A percentile compares a stretch with the other conserved stretches of the same genome.
These are phyloP conservation scores for Aspergillus niger DNA, from an alignment of 2,329 filamentous ascomycete species.

Conservation along the genomic window DNA sequence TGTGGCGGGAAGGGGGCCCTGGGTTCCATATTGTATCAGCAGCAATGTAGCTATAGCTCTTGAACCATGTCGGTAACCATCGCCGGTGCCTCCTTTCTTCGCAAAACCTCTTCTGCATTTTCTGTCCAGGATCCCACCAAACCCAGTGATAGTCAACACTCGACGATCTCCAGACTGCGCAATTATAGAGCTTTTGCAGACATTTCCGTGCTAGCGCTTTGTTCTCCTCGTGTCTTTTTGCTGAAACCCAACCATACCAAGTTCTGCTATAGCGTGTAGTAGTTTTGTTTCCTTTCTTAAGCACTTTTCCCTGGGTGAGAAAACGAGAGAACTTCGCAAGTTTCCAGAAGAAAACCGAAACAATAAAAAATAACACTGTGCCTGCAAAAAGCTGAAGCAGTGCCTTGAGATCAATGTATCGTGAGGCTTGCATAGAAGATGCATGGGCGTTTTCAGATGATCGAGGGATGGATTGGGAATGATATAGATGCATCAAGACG, in stretches of 20 bases:
- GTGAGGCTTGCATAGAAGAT: conserved; percentile 25
- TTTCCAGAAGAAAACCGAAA: conserved; percentile 44
- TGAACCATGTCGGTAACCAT: conserved; percentile 31
- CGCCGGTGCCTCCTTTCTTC: conserved; percentile 18
- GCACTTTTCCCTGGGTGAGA: conserved; percentile 38
- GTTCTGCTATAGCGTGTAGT: conserved; percentile 41
- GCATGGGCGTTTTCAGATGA: conserved; percentile 28
- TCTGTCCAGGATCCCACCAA: conserved; percentile 44
- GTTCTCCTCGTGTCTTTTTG: conserved; percentile 33
- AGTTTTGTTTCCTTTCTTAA: conserved; percentile 33
- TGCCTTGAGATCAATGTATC: conserved; percentile 32
- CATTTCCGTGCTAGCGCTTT: conserved; percentile 27
- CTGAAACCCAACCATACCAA: conserved; percentile 47
- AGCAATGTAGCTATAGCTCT: conserved; percentile 28
- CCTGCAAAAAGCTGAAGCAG: conserved; percentile 39
- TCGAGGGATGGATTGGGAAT: conserved; percentile 28
- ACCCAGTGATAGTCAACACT: conserved; percentile 41
- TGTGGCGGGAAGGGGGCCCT: conserved; percentile 13
- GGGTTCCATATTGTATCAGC: conserved; percentile 33
- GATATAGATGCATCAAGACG: conserved; percentile 27
- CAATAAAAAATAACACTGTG: conserved; percentile 41
- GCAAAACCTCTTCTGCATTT: conserved; percentile 25
- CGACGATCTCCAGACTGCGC: conserved; percentile 38
- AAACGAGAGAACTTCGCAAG: conserved; percentile 38
- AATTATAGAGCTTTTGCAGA: conserved; percentile 26